Evolutionary conservation across 2,329 filamentous ascomycete species (phyloP).

Genomic region (Neonectria hederae): DNA sequence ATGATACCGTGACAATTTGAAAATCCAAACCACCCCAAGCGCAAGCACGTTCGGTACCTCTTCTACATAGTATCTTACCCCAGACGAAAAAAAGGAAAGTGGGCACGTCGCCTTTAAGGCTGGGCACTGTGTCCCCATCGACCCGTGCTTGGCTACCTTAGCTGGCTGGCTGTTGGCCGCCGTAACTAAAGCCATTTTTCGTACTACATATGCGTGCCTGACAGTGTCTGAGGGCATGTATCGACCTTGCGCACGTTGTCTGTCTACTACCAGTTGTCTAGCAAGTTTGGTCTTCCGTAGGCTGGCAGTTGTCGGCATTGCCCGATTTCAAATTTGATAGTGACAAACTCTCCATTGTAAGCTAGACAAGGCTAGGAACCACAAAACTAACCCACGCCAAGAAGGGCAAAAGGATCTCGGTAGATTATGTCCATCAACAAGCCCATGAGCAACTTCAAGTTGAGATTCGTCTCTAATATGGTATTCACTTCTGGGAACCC

Average conservation of each 20-base stretch:
- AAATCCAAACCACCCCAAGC: background rate
- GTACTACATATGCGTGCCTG: no score
- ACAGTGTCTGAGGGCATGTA: background rate
- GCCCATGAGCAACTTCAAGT: no score
- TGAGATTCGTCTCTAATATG: background rate
- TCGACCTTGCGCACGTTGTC: background rate
- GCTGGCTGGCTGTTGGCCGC: background rate
- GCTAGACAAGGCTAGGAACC: background rate
- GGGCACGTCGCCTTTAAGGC: slow-evolving; percentile 10
- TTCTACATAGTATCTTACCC: background rate
- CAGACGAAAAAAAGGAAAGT: slow-evolving; percentile 2
- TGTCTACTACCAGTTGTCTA: no score
- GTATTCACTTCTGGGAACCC: background rate
- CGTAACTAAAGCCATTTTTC: background rate
- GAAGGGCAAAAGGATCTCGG: background rate
- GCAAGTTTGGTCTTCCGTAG: no score
- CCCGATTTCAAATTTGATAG: background rate
- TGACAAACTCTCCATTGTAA: background rate
- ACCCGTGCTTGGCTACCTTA: slow-evolving; percentile 15
- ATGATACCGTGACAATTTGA: background rate
- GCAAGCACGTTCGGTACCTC: background rate
- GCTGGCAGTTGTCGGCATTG: no score
- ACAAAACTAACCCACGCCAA: background rate
- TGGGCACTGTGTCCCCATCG: slow-evolving; percentile 9
- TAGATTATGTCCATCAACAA: background rate